Conservation (phyloP, 371 early-diverging fungal genomes). For the Umbelopsis sp. region DNA sequence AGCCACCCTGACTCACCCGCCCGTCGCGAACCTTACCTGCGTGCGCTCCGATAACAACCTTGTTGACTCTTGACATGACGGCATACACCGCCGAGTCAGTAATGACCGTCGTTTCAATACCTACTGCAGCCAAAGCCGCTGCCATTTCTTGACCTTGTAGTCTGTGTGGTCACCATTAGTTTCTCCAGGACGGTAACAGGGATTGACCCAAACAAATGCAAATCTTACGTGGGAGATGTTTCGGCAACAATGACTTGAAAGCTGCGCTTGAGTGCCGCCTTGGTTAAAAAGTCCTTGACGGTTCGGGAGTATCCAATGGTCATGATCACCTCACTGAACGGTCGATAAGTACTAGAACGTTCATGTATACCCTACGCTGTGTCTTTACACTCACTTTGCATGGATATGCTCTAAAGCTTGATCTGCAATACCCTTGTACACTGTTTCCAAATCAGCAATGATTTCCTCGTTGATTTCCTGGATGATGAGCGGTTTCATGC, state of each 20-base stretch:
- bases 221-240: constrained; percentile 78
- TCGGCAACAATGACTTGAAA: constrained; percentile 96
- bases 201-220: background rate
- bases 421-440: constrained; percentile 73
- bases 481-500: constrained; percentile 74
- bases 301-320: constrained; percentile 89
- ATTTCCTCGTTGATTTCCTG: constrained; percentile 84
- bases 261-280: constrained; percentile 83
- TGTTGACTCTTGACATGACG: constrained; percentile 96
- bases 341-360: background rate
- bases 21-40: constrained; percentile 58
- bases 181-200: background rate
- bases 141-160: constrained; percentile 90
- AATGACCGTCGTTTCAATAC: constrained; percentile 92
- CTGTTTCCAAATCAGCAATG: constrained; percentile 78
- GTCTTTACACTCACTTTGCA: constrained; percentile 64
- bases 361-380: no score
- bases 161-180: constrained; percentile 31
- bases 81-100: constrained; percentile 95
- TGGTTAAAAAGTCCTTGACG: constrained; percentile 85
- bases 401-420: constrained; percentile 89
- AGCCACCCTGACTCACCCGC: constrained; percentile 4
- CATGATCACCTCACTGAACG: constrained; percentile 89
- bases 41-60: constrained; percentile 94
- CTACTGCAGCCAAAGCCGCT: constrained; percentile 69